These are phyloP conservation scores for Cicer bijugum DNA, from an alignment of 306 rosid genomes.

Conservation along the genomic window DNA sequence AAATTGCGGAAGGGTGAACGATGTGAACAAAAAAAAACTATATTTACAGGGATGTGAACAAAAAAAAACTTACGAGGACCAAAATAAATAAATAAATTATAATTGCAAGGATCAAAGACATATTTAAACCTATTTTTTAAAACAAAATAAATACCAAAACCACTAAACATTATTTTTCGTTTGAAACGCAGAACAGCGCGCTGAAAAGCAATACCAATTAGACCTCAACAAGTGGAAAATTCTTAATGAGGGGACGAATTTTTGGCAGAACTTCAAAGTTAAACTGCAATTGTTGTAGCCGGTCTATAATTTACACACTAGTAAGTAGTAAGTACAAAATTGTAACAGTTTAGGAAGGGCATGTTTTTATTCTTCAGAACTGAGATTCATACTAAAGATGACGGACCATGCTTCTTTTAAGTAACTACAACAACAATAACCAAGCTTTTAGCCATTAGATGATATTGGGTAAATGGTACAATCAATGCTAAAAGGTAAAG, in stretches of 20 bases:
- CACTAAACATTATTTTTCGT: background rate
- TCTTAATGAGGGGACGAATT: background rate
- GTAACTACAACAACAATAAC: background rate
- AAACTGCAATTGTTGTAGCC: background rate
- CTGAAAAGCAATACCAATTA: slow-evolving; percentile 19
- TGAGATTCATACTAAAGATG: background rate
- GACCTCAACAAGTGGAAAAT: slow-evolving; percentile 19
- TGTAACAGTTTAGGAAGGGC: background rate
- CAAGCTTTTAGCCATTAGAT: background rate
- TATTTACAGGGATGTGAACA: too few relatives aligned
- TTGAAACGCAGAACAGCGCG: slow-evolving; percentile 1
- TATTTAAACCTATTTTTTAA: background rate
- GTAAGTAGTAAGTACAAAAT: background rate
- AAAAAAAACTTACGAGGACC: too few relatives aligned
- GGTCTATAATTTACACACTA: background rate
- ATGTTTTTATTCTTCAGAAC: slow-evolving; percentile 4
- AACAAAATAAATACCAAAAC: slow-evolving; percentile 16
- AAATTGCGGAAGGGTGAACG: too few relatives aligned
- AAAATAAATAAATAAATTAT: too few relatives aligned
- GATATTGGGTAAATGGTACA: background rate
- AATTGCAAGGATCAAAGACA: too few relatives aligned
- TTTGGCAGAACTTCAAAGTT: background rate
- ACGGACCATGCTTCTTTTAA: background rate
- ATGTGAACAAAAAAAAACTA: too few relatives aligned
- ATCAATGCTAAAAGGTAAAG: background rate